Evolutionary conservation across 176 grass and related monocot genomes (phyloP).

Genomic region (Avena eriantha): DNA sequence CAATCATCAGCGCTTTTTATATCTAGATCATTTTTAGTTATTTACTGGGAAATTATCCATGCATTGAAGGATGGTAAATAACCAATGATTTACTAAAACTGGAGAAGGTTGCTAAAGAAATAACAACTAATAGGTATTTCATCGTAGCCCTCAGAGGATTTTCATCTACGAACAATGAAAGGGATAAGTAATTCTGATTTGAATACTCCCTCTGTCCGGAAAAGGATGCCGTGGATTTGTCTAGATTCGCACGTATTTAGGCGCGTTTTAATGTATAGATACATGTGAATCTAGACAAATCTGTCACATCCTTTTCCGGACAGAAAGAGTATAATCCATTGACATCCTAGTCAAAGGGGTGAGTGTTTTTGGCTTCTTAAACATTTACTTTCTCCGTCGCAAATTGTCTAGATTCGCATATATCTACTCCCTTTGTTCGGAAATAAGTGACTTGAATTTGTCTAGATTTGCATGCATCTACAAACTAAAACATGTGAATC

Average conservation of each 20-base stretch:
- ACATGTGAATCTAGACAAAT: too few relatives aligned
- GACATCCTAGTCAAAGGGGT: neutral
- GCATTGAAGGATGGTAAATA: neutral
- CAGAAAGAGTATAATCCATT: neutral
- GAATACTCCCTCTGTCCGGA: neutral
- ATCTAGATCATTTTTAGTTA: neutral
- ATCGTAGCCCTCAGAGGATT: neutral
- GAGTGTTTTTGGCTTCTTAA: neutral
- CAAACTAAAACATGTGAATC: too few relatives aligned
- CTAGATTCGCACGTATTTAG: too few relatives aligned
- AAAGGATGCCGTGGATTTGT: too few relatives aligned
- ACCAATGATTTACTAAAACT: neutral
- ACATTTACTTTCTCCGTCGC: neutral
- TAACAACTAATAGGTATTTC: neutral
- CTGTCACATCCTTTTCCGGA: too few relatives aligned
- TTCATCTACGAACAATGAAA: conserved; percentile 9
- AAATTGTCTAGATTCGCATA: too few relatives aligned
- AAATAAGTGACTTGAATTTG: too few relatives aligned
- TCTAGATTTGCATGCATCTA: too few relatives aligned
- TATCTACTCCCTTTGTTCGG: too few relatives aligned
- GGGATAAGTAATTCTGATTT: neutral
- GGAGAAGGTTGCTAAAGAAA: neutral
- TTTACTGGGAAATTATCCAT: conserved; percentile 3
- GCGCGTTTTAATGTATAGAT: too few relatives aligned
- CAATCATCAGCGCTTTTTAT: conserved; percentile 8